Percentiles rank a stretch among this genome's conserved stretches.
Conservation (phyloP, 2,329 filamentous ascomycete species). For the Cercospora sp. region DNA sequence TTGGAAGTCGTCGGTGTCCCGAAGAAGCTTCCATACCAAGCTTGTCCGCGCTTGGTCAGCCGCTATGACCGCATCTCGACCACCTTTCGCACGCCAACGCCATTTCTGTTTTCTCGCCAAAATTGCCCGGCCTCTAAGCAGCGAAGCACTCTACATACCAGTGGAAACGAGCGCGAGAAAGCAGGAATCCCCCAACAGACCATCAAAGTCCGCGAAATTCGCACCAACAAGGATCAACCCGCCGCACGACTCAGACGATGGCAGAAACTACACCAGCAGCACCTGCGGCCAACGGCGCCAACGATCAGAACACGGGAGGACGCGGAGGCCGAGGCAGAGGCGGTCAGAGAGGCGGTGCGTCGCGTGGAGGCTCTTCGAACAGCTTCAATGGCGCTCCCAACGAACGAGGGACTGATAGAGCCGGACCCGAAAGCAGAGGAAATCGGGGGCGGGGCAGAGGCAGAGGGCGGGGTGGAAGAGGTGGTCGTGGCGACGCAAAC, state of each 20-base stretch:
- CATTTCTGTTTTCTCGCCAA: neutral
- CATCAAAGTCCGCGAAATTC: constrained; percentile 1
- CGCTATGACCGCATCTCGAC: constrained; percentile 12
- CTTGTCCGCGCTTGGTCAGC: constrained; percentile 6
- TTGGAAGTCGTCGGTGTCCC: neutral
- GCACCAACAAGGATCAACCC: constrained; percentile 3
- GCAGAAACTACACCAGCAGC: constrained; percentile 18
- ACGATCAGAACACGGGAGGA: constrained; percentile 14
- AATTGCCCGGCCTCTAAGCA: neutral
- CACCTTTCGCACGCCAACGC: constrained; percentile 1
- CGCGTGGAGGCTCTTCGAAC: constrained; percentile 20
- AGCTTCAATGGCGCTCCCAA: constrained; percentile 16
- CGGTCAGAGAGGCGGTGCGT: constrained; percentile 27
- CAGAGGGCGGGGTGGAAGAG: constrained; percentile 38
- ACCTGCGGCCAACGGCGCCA: constrained; percentile 14
- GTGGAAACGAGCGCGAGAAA: neutral
- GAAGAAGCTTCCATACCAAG: constrained; percentile 1
- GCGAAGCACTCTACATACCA: neutral
- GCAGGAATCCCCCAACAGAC: neutral
- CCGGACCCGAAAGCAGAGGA: constrained; percentile 15
- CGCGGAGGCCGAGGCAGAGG: constrained; percentile 28
- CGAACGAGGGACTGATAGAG: constrained; percentile 20
- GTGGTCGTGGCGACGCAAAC: constrained; percentile 35
- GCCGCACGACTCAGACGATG: constrained; percentile 17
- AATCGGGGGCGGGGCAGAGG: constrained; percentile 29